These are phyloP conservation scores for Claviceps spartinae DNA, from an alignment of 2,329 filamentous ascomycete genomes.

Conservation along the genomic window DNA sequence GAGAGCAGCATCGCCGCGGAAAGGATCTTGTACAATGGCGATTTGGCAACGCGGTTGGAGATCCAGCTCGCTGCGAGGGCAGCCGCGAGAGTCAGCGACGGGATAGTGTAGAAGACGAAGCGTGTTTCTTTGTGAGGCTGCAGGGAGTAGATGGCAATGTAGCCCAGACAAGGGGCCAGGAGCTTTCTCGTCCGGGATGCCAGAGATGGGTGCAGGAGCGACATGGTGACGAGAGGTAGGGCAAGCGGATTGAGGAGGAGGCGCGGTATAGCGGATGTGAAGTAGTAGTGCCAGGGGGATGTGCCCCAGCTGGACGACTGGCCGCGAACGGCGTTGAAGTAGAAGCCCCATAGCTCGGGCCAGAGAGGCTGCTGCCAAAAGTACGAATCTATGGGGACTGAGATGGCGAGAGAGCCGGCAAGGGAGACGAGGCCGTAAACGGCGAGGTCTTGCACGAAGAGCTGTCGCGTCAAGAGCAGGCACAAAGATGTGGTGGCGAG, in stretches of 20 bases:
- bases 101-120: conserved; percentile 83
- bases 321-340: conserved; percentile 79
- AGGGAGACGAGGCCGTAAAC: conserved; percentile 53
- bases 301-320: conserved; percentile 80
- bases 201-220: conserved; percentile 35
- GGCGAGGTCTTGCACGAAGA: conserved; percentile 45
- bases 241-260: conserved; percentile 69
- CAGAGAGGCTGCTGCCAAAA: conserved; percentile 84
- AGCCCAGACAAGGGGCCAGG: conserved; percentile 54
- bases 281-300: conserved; percentile 77
- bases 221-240: conserved; percentile 39
- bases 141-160: conserved; percentile 67
- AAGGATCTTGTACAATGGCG: conserved; percentile 37
- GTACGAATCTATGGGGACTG: conserved; percentile 72
- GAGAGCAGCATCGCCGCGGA: conserved; percentile 45
- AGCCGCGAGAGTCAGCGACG: conserved; percentile 64
- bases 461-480: conserved; percentile 42
- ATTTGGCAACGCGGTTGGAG: conserved; percentile 52
- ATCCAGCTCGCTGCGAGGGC: conserved; percentile 61
- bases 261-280: conserved; percentile 65
- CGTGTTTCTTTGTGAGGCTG: conserved; percentile 94
- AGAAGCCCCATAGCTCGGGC: conserved; percentile 83
- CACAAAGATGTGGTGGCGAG: conserved; percentile 54
- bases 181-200: conserved; percentile 28
- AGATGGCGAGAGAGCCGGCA: conserved; percentile 50